These are phyloP conservation scores for Azolla pinnata DNA, from an alignment of 75 land plant species.

Conservation along the genomic window DNA sequence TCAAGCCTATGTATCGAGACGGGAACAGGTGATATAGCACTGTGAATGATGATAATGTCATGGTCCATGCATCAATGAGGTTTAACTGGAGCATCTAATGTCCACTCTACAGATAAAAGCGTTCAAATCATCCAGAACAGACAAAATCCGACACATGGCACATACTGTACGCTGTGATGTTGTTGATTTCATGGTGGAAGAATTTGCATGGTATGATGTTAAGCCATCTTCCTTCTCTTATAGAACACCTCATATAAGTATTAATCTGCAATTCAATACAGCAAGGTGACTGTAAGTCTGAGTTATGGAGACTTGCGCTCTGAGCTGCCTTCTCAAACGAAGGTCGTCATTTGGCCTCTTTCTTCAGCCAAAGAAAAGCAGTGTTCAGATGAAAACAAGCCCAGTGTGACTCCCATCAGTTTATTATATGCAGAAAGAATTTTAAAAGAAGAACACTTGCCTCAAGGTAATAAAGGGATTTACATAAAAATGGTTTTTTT, in stretches of 20 bases:
- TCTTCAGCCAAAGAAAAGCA: conserved; percentile 24
- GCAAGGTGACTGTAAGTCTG: conserved; percentile 60
- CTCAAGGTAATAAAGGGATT: not conserved
- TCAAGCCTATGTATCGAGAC: conserved; percentile 85
- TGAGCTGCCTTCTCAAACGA: conserved; percentile 50
- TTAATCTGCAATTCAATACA: conserved; percentile 13
- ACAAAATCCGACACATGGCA: not conserved
- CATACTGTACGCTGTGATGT: conserved; percentile 57
- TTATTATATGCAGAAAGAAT: not conserved
- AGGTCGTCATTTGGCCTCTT: conserved; percentile 62
- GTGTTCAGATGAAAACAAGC: not conserved
- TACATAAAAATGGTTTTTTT: not conserved
- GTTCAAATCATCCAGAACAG: not conserved
- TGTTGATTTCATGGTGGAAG: conserved; percentile 69
- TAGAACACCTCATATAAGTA: not conserved
- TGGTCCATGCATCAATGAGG: too few relatives aligned
- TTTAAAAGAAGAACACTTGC: not conserved
- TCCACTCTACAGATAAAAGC: not conserved
- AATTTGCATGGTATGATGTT: conserved; percentile 38
- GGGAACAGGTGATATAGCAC: conserved; percentile 83
- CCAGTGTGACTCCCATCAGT: not conserved
- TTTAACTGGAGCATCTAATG: too few relatives aligned
- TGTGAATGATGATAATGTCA: too few relatives aligned
- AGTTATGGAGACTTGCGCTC: conserved; percentile 52
- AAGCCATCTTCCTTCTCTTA: not conserved